phyloP scores from a whole-genome alignment of 2,329 filamentous ascomycete species.

The Penicillium digitatum region DNA sequence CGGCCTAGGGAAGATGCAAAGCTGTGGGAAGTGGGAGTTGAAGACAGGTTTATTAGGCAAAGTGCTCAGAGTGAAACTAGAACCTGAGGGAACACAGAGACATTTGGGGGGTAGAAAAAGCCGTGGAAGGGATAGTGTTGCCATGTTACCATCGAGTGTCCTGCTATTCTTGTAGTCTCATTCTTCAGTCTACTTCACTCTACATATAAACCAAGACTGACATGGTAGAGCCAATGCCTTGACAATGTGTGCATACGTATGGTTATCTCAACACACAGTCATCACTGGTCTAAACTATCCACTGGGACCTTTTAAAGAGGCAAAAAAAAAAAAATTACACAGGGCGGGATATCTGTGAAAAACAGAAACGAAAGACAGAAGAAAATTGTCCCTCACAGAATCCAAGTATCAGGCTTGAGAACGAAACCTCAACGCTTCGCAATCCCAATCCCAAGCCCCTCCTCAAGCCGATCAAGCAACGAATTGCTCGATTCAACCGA shows the following conservation, averaged over 20 bases:
- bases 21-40: too few relatives aligned
- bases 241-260: background rate
- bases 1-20: too few relatives aligned
- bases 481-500: constrained; percentile 15
- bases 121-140: too few relatives aligned
- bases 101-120: too few relatives aligned
- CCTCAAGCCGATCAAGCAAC: constrained; percentile 20
- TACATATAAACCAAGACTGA: background rate
- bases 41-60: too few relatives aligned
- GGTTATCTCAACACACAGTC: background rate
- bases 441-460: constrained; percentile 21
- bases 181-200: background rate
- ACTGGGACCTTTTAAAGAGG: too few relatives aligned
- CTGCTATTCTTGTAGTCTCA: too few relatives aligned
- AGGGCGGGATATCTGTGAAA: background rate
- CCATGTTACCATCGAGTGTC: too few relatives aligned
- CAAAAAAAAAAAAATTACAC: background rate
- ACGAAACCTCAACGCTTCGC: background rate
- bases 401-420: background rate
- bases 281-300: background rate
- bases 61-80: too few relatives aligned
- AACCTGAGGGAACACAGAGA: too few relatives aligned
- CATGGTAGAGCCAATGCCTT: background rate
- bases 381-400: background rate
- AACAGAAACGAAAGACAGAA: background rate